Evolutionary conservation across 768 basidiomycete species (phyloP).

Genomic region (Kwoniella mangroviensis): DNA sequence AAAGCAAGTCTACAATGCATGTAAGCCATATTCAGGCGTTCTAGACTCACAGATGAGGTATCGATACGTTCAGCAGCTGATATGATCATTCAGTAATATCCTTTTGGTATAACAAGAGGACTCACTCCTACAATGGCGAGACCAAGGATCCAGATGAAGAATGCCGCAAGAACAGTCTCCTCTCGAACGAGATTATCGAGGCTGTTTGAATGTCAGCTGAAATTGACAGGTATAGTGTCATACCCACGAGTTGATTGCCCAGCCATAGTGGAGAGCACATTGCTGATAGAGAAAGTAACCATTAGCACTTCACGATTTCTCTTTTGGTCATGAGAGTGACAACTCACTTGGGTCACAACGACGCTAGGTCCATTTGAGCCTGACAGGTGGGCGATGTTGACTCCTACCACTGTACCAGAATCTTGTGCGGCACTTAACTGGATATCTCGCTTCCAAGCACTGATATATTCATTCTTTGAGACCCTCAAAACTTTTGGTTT

Average conservation of each 20-base stretch:
- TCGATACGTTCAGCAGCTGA: constrained; percentile 19
- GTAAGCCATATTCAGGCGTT: neutral
- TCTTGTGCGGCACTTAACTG: neutral
- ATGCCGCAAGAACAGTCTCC: constrained; percentile 14
- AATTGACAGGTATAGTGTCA: too few species aligned
- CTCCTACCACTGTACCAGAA: neutral
- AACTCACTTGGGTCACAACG: constrained; percentile 1
- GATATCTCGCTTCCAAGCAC: neutral
- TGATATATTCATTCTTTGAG: constrained; percentile 5
- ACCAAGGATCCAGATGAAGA: constrained; percentile 24
- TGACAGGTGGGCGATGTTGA: constrained; percentile 4
- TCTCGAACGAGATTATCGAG: constrained; percentile 23
- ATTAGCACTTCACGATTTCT: neutral
- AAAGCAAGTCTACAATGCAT: constrained; percentile 8
- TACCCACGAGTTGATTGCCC: constrained; percentile 22
- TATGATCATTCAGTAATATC: neutral
- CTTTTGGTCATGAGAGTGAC: neutral
- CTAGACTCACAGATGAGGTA: constrained; percentile 17
- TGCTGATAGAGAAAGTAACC: neutral
- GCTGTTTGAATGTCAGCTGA: neutral
- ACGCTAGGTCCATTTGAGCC: neutral
- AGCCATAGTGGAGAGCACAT: constrained; percentile 19
- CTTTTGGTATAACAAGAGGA: neutral
- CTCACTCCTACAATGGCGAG: constrained; percentile 19
- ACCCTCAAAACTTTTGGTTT: neutral